A percentile compares a stretch with the other conserved stretches of the same genome.
phyloP scores from a whole-genome alignment of 2,329 filamentous ascomycete genomes.

The Eutypa lata region DNA sequence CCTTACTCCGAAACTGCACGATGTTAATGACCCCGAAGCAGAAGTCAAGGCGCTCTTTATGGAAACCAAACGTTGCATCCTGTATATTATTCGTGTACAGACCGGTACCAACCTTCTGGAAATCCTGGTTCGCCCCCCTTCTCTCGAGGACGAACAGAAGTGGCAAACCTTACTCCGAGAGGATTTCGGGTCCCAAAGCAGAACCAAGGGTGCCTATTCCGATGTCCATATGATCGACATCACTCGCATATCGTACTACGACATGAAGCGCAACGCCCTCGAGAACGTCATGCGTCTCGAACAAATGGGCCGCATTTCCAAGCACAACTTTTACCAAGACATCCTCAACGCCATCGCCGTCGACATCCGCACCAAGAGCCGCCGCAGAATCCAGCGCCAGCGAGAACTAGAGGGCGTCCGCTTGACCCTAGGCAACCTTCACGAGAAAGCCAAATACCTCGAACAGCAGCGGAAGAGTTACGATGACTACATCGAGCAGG shows the following conservation, averaged over 20 bases:
- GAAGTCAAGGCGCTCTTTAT: slow-evolving; percentile 92
- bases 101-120: slow-evolving; percentile 89
- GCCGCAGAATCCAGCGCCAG: slow-evolving; percentile 84
- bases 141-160: slow-evolving; percentile 80
- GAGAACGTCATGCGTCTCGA: slow-evolving; percentile 93
- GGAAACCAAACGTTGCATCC: slow-evolving; percentile 94
- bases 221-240: slow-evolving; percentile 86
- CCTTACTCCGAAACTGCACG: slow-evolving; percentile 83
- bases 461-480: slow-evolving; percentile 96
- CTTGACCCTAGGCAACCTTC: slow-evolving; percentile 69
- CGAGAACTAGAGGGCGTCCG: slow-evolving; percentile 84
- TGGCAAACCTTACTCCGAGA: slow-evolving; percentile 81
- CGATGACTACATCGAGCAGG: slow-evolving; percentile 98
- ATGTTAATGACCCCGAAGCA: slow-evolving; percentile 88
- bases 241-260: slow-evolving; percentile 82
- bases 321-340: slow-evolving; percentile 91
- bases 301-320: slow-evolving; percentile 81
- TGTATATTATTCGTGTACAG: slow-evolving; percentile 97
- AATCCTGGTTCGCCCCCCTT: slow-evolving; percentile 88
- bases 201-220: slow-evolving; percentile 82
- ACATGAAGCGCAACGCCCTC: slow-evolving; percentile 87
- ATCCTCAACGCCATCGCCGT: slow-evolving; percentile 95
- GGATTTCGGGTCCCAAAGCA: slow-evolving; percentile 68
- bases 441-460: slow-evolving; percentile 85
- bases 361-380: slow-evolving; percentile 96